A percentile compares a stretch with the other conserved stretches of the same genome.
phyloP scores from a whole-genome alignment of 345 rosid genomes.

The Brassica incana region DNA sequence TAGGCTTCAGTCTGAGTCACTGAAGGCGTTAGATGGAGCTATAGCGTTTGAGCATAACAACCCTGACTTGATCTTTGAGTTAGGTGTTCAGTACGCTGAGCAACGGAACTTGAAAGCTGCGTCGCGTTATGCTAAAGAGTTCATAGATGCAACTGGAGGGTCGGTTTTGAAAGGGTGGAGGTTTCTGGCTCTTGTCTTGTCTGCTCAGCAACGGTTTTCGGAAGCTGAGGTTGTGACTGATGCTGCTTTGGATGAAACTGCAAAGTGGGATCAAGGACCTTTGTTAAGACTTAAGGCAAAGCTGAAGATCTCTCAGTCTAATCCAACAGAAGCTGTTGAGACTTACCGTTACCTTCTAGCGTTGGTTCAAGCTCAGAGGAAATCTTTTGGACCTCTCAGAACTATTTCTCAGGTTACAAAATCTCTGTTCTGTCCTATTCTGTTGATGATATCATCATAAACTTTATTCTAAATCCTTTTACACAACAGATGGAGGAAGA shows the following conservation, averaged over 20 bases:
- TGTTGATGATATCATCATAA: not conserved
- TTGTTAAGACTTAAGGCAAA: slow-evolving; percentile 82
- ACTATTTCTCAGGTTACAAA: slow-evolving; percentile 57
- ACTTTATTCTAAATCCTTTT: not conserved
- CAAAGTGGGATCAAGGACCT: slow-evolving; percentile 91
- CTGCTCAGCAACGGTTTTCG: slow-evolving; percentile 82
- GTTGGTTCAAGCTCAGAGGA: slow-evolving; percentile 87
- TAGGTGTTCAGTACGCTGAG: slow-evolving; percentile 85
- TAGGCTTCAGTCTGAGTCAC: slow-evolving; percentile 69
- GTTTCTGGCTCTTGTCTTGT: slow-evolving; percentile 72
- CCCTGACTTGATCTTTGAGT: slow-evolving; percentile 72
- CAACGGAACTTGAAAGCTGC: slow-evolving; percentile 75
- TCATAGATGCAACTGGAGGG: slow-evolving; percentile 81
- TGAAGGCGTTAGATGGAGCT: slow-evolving; percentile 75
- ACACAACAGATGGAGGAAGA: slow-evolving; percentile 57
- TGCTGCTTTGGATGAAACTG: slow-evolving; percentile 92
- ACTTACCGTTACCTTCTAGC: slow-evolving; percentile 89
- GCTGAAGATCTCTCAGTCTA: slow-evolving; percentile 69
- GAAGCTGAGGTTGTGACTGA: slow-evolving; percentile 88
- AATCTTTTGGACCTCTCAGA: slow-evolving; percentile 68
- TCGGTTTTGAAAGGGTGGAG: slow-evolving; percentile 88
- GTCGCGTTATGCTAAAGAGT: slow-evolving; percentile 67
- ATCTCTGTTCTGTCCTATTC: not conserved
- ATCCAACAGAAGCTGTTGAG: slow-evolving; percentile 75
- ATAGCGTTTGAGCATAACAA: slow-evolving; percentile 62